These are phyloP conservation scores for Penicillium chermesinum DNA, from an alignment of 495 filamentous ascomycete species.

Conservation along the genomic window DNA sequence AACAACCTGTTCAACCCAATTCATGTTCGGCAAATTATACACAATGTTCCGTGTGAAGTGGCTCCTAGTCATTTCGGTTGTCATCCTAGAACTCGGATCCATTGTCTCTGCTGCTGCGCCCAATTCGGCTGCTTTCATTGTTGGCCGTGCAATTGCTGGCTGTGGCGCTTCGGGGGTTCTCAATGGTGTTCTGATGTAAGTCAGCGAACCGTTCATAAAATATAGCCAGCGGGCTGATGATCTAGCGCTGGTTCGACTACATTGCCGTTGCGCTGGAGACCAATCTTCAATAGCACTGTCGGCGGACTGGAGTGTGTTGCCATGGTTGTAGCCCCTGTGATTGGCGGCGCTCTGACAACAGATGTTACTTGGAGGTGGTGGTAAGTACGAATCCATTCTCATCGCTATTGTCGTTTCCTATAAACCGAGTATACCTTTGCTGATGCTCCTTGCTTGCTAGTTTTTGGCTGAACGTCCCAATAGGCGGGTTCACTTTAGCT, in stretches of 20 bases:
- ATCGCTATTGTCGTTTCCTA: too few species aligned
- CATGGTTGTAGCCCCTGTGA: background rate
- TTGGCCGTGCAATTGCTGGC: background rate
- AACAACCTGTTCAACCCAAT: background rate
- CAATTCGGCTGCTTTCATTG: background rate
- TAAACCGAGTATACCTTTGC: background rate
- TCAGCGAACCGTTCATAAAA: too few species aligned
- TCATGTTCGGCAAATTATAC: background rate
- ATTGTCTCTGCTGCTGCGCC: background rate
- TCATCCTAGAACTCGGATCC: background rate
- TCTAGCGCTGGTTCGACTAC: background rate
- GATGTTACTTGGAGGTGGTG: background rate
- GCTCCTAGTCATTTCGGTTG: background rate
- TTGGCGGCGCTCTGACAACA: background rate
- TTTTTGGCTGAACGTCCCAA: background rate
- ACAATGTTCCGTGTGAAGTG: background rate
- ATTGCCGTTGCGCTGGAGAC: background rate
- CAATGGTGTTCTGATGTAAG: background rate
- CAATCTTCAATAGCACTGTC: background rate
- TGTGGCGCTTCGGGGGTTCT: background rate
- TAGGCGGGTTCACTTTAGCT: too few species aligned
- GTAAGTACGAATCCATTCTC: too few species aligned
- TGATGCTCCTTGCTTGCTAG: background rate
- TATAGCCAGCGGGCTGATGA: too few species aligned
- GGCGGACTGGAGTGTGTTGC: background rate